Base-by-base conservation (phyloP, 78 protist species). In the Dictyostelium citrinum region DNA sequence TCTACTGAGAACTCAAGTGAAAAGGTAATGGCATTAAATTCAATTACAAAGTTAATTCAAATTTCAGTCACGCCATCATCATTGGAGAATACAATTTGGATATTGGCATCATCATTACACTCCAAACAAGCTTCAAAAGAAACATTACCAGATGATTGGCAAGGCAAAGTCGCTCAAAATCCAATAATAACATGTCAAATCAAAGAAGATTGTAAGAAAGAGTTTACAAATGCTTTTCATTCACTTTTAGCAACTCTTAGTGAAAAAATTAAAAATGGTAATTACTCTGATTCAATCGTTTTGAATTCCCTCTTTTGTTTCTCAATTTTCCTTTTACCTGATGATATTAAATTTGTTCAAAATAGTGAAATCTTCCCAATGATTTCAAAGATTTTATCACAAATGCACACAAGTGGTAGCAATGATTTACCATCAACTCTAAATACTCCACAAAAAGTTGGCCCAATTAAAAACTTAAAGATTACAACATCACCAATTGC, bases 141-240 rank as follows among this genome's bases (percentile, higher is more conserved):
- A 5, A 17, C 67, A 20, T 31, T 86, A 29, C 92, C 92, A 39
- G 84, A 77, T 0, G 92, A 67, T 33, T 86, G 92, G 92, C 92
- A 86, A 77, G 92, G 92, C 22, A 74, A 49, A 39, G 92, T 86
- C 5, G 92, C 92, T 3, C 83, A 86, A 43, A 86, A 86, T 24
- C 77, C 80, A 20, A 16, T 77, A 1, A 27, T 43, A 11, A 29
- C 92, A 1, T 70, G 80, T 17, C 35, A 77, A 22, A 61, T 86
- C 5, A 7, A 37, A 12, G 58, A 37, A 5, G 22, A 5, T 9
- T 39, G 8, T 5, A 86, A 43, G 33, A 74, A 76, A 27, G 84
- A 86, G 10, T 86, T 86, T 29, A 43, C 71, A 2, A 24, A 35
- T 20, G 41, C 70, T 5, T 86, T 86, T 67, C 92, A 86, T 64